phyloP scores from a whole-genome alignment of 176 grass and related monocot genomes.

The Triticum monococcum region DNA sequence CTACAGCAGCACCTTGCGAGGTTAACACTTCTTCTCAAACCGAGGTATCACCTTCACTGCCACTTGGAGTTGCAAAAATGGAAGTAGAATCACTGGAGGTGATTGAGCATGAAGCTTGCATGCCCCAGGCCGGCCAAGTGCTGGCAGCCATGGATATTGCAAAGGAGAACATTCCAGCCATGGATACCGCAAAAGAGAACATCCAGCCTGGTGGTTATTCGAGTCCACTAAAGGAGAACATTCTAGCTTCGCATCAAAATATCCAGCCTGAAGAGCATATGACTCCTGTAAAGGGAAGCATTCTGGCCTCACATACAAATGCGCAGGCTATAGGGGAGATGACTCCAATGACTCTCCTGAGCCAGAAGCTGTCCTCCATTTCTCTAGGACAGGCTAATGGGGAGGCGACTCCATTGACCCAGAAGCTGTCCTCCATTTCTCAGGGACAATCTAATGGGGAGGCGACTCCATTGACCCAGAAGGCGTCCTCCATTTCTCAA shows the following conservation, averaged over 20 bases:
- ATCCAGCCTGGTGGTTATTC: constrained; percentile 2
- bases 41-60: not conserved
- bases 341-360: constrained; percentile 10
- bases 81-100: not conserved
- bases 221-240: not conserved
- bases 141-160: not conserved
- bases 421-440: constrained; percentile 33
- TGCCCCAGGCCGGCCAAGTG: not conserved
- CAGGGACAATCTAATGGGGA: not conserved
- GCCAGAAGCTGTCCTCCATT: constrained; percentile 33
- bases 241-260: not conserved
- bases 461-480: not conserved
- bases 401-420: not conserved
- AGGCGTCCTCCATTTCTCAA: constrained; percentile 8
- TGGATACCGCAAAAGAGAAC: constrained; percentile 12
- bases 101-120: not conserved
- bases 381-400: not conserved
- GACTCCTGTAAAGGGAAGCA: not conserved
- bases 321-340: constrained; percentile 1
- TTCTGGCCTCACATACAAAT: not conserved
- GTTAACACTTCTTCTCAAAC: not conserved
- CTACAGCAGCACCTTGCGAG: not conserved
- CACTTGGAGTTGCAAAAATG: not conserved
- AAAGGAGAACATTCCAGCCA: constrained; percentile 40
- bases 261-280: constrained; percentile 9